Percentiles rank a stretch among this genome's conserved stretches.
Evolutionary conservation across 2,329 filamentous ascomycete species (phyloP).

Genomic region (Penicillium psychrosexuale): DNA sequence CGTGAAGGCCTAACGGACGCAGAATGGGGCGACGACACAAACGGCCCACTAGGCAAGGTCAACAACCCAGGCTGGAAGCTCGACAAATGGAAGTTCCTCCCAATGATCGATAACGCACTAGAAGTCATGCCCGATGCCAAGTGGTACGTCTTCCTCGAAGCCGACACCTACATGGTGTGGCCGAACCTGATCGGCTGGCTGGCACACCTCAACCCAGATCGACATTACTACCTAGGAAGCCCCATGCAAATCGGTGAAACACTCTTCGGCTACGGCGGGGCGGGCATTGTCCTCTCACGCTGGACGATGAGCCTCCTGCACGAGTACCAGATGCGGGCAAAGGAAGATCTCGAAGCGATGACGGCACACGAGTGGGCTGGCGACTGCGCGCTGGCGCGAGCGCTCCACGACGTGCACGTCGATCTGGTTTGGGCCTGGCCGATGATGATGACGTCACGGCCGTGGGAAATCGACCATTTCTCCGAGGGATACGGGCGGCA

Average conservation of each 20-base stretch:
- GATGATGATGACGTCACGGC: constrained; percentile 39
- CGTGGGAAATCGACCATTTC: constrained; percentile 41
- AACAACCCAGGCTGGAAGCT: constrained; percentile 51
- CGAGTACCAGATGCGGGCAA: constrained; percentile 36
- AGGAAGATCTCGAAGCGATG: constrained; percentile 43
- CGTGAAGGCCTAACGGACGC: constrained; percentile 36
- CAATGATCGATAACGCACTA: constrained; percentile 50
- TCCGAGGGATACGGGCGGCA: constrained; percentile 36
- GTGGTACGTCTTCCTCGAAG: constrained; percentile 59
- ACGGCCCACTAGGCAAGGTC: constrained; percentile 33
- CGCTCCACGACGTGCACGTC: constrained; percentile 44
- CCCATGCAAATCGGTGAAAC: constrained; percentile 49
- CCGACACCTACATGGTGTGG: constrained; percentile 56
- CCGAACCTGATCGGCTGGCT: constrained; percentile 53
- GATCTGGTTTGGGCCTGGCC: constrained; percentile 47
- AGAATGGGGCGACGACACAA: constrained; percentile 30
- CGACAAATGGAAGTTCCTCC: constrained; percentile 58
- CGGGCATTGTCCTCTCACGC: constrained; percentile 50
- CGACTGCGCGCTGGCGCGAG: constrained; percentile 48
- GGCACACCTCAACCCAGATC: constrained; percentile 43
- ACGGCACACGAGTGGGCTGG: constrained; percentile 47
- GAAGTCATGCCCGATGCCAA: constrained; percentile 45
- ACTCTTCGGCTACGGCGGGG: constrained; percentile 52
- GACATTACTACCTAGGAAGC: constrained; percentile 53
- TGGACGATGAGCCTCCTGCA: constrained; percentile 43